Evolutionary conservation across 1,139 yeast species (phyloP), one percentile per base, ranked within the genome.

Genomic region (Citeromyces hawaiiensis): DNA sequence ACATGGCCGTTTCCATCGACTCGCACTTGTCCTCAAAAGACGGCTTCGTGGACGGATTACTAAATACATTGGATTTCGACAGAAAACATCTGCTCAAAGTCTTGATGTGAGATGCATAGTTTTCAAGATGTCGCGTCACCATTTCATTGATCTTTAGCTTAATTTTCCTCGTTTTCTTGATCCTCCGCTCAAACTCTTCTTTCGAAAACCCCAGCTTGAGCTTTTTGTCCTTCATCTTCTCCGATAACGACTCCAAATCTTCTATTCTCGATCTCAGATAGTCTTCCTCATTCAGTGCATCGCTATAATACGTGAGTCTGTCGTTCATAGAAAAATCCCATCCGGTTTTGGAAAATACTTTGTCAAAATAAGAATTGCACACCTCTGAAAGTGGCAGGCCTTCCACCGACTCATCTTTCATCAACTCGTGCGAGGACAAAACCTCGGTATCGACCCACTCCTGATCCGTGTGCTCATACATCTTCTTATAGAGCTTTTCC

Each of bases 231-330:
- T 47, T 44, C 8, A 55, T 39, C 13, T 44, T 42, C 6, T 42
- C 42, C 35, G 49, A 51, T 30, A 55, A 44, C 36, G 47, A 48
- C 2, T 45, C 15, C 57, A 56, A 54, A 39, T 47, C 48, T 11
- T 40, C 44, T n/a, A 51, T 31, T 39, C 56, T 48, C 5, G 46
- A 39, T n/a, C 41, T 43, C 10, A 51, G 38, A 25, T 53, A 55
- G 37, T 48, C 50, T 21, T 47, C 42, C 5, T 49, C 47, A 38
- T 48, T 45, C 37, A 51, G 54, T 7, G 53, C 48, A 35, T 55
- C 59, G 39, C 49, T 49, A 40, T 48, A 53, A 17, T 53, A 47
- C 4, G 43, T 42, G 9, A 29, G 32, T 36, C 53, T 55, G 40
- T 49, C 50, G 17, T 54, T 45, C 4, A 55, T 51, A 23, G 43